Base-by-base conservation (phyloP, 352 stramenopile species). In the Phytophthora agathidicida region DNA sequence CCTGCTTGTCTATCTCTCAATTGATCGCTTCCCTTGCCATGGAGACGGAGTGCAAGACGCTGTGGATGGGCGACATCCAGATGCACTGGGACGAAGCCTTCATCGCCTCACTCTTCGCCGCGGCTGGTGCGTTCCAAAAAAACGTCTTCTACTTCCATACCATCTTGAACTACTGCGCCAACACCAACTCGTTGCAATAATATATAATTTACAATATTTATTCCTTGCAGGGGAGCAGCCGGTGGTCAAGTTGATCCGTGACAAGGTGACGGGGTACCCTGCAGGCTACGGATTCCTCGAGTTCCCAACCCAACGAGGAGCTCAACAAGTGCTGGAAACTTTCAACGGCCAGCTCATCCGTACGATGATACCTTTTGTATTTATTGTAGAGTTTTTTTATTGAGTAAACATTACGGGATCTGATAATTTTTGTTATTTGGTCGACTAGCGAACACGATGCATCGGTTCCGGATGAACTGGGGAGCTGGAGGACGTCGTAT, bases 381-480 rank as follows among this genome's bases (percentile, higher is more conserved):
- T 20, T 33, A 27, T 36, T 16, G 39, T 35, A 10, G 22, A 31
- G 16, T 9, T 45, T 23, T 31, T 17, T 22, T 47, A 14, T 32
- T 35, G 17, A 43, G n/a, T n/a, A n/a, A n/a, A n/a, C n/a, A n/a
- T n/a, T n/a, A n/a, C n/a, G n/a, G n/a, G n/a, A 47, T 60, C 41
- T 60, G 44, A 60, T 49, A 35, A 41, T 43, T 26, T 42, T 17
- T 26, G 26, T 38, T 27, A 43, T 14, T 17, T 19, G 23, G 32
- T 36, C 41, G 47, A 60, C 20, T 71, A 97, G 89, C 84, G 41
- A 94, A 93, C 52, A 97, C 89, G 27, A 58, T 85, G 61, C 82
- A 96, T 57, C 88, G 88, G 16, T 97, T 97, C 68, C 86, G 91
- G 28, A 92, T 97, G 67, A 97, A 97, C 67, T 97, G 91, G 91